Evolutionary conservation across 495 filamentous ascomycete genomes (phyloP), one percentile per base, ranked within the genome.

Genomic region (Pyronema omphalodes): DNA sequence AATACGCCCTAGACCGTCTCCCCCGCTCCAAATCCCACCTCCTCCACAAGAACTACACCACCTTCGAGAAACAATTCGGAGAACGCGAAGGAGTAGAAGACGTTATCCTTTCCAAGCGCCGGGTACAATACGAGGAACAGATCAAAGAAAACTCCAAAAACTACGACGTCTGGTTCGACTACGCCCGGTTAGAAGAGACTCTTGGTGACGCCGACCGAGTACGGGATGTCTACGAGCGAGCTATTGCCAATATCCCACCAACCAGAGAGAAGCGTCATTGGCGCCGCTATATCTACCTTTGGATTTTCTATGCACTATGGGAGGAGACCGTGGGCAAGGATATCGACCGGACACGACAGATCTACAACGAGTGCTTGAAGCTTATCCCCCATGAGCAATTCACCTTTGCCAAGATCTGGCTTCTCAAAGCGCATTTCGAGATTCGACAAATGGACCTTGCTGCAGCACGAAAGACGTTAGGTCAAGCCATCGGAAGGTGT

Each of bases 181-280:
- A 87, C 70, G 88, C 87, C 12, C 76, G 88, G 7, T 70, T 98
- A 8, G 91, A 98, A 62, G 91, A 98, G 64, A 78, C 74, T 1
- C 75, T 82, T 1, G 85, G 84, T 7, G 81, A 94, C 62, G 66
- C 78, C 0, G 86, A 93, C 51, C 75, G 82, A 7, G 81, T 94
- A 7, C 81, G 91, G 3, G 91, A 96, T 55, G 79, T 91, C 40
- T 98, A 96, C 68, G 93, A 98, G 70, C 78, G 86, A 52, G 91
- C 93, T 1, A 94, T 98, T 62, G 88, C 91, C 29, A 91, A 98
- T 60, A 80, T 96, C 8, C 91, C 91, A 12, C 91, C 91, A 8
- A 93, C 86, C 3, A 85, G 93, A 59, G 91, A 96, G 69, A 98
- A 98, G 71, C 78, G 91, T 37, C 88, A 96, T 68, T 98, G 91